A percentile compares a stretch with the other conserved stretches of the same genome.
These are phyloP conservation scores for Tricholomella constricta DNA, from an alignment of 768 basidiomycete genomes.

Conservation along the genomic window DNA sequence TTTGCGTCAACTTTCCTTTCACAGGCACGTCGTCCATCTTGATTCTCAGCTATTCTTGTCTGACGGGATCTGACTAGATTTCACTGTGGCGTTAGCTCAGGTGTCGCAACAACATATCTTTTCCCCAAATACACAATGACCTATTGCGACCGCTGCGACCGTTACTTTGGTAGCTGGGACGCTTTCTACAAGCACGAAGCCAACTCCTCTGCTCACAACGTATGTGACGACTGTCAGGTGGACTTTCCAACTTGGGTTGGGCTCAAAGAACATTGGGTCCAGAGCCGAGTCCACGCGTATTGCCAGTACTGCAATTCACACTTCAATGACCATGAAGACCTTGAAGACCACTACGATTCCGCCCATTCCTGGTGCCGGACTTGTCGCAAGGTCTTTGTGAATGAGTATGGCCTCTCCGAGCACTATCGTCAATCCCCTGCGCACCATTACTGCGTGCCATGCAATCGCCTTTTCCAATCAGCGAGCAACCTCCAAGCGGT, in stretches of 20 bases:
- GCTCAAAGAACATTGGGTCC: constrained; percentile 53
- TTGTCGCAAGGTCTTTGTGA: constrained; percentile 46
- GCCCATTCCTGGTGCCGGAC: constrained; percentile 43
- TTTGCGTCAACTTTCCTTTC: background rate
- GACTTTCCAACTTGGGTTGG: constrained; percentile 44
- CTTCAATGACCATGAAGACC: constrained; percentile 33
- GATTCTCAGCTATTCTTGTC: no score
- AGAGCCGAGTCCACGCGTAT: constrained; percentile 50
- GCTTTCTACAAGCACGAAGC: constrained; percentile 37
- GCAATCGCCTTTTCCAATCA: constrained; percentile 44
- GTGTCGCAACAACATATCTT: no score
- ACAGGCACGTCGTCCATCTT: background rate
- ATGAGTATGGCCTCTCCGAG: constrained; percentile 40
- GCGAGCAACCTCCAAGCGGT: constrained; percentile 36
- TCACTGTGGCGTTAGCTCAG: no score
- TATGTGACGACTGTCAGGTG: constrained; percentile 45
- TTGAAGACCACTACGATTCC: constrained; percentile 42
- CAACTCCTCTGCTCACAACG: constrained; percentile 40
- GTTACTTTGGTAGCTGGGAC: constrained; percentile 29
- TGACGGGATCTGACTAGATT: no score
- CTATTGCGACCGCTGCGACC: constrained; percentile 41
- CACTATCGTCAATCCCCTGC: constrained; percentile 47
- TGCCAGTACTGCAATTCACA: constrained; percentile 53
- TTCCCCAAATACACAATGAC: constrained; percentile 24
- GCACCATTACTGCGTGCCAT: constrained; percentile 47